Base-by-base conservation (phyloP, 305 asterid species). In the Nicotiana rustica region DNA sequence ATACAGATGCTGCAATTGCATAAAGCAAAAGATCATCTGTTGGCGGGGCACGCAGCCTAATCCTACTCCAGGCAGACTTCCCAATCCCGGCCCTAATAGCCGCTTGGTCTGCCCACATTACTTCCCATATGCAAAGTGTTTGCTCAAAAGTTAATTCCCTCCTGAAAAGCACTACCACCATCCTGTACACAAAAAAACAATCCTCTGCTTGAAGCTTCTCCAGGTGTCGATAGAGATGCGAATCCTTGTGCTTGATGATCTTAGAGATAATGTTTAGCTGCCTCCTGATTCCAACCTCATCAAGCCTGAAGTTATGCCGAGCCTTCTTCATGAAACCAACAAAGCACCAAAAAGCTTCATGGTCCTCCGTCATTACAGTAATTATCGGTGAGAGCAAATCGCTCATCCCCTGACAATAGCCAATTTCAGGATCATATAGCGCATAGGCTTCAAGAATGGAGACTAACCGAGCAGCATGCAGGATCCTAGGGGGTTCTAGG, bases 281-380 rank as follows among this genome's bases (percentile, higher is more conserved):
- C 88, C 97, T 88, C 83, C 96, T 81, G 81, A 94, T 94, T 59
- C 98, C 98, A 47, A 90, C 89, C 80, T 94, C 98, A 64, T 94
- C 98, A 1, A 94, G 97, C 81, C 98, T 83, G 91, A 94, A 92
- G 78, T 94, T 94, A 82, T 91, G 94, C 3, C 98, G 93, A 10
- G 98, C 97, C 88, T 92, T 94, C 82, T 89, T 94, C 98, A 94
- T 94, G 89, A 92, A 94, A 14, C 95, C 98, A n/a, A 92, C 97
- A 5, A 92, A 92, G 84, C 98, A 92, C 98, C 98, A 94, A 92
- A 94, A 94, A 67, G 98, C 98, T 82, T 89, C 96, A 44, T 89
- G 91, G 87, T 94, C 98, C 85, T 94, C 98, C 6, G 89, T 86
- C 87, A 94, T 87, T 10, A 92, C 96, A 29, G 93, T 79, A 56